Percentiles rank a stretch among this genome's conserved stretches.
These are phyloP conservation scores for Fusarium sororula DNA, from an alignment of 2,329 filamentous ascomycete species.

Conservation along the genomic window DNA sequence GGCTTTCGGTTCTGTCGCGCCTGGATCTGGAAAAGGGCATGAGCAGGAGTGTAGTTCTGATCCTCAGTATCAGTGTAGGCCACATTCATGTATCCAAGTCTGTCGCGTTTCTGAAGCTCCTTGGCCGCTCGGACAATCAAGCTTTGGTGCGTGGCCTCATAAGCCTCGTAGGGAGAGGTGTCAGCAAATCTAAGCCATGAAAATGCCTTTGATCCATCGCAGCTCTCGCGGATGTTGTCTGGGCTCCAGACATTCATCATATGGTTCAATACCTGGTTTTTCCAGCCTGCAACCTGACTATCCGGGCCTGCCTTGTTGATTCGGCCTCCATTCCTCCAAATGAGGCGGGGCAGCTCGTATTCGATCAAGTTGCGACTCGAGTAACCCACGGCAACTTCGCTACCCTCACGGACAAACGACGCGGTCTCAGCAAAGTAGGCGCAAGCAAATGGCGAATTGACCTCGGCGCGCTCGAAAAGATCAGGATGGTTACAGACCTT, in stretches of 20 bases:
- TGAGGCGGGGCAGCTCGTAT: slow-evolving; percentile 80
- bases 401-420: slow-evolving; percentile 91
- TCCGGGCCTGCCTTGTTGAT: slow-evolving; percentile 76
- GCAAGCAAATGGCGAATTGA: slow-evolving; percentile 83
- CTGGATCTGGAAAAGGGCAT: slow-evolving; percentile 84
- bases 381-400: slow-evolving; percentile 81
- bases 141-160: slow-evolving; percentile 72
- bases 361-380: slow-evolving; percentile 88
- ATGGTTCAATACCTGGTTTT: slow-evolving; percentile 77
- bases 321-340: slow-evolving; percentile 84
- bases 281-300: slow-evolving; percentile 82
- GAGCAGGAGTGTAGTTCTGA: slow-evolving; percentile 71
- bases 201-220: slow-evolving; percentile 72
- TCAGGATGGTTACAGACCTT: slow-evolving; percentile 99
- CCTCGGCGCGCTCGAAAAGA: slow-evolving; percentile 94
- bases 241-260: slow-evolving; percentile 92
- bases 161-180: slow-evolving; percentile 76
- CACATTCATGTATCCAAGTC: slow-evolving; percentile 72
- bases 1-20: slow-evolving; percentile 73
- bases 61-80: slow-evolving; percentile 75
- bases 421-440: slow-evolving; percentile 94
- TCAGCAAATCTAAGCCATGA: slow-evolving; percentile 92
- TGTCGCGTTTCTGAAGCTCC: slow-evolving; percentile 62
- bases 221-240: slow-evolving; percentile 75
- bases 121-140: slow-evolving; percentile 78